Conservation (phyloP, 2,329 filamentous ascomycete species). For the Fulvia fulva region DNA sequence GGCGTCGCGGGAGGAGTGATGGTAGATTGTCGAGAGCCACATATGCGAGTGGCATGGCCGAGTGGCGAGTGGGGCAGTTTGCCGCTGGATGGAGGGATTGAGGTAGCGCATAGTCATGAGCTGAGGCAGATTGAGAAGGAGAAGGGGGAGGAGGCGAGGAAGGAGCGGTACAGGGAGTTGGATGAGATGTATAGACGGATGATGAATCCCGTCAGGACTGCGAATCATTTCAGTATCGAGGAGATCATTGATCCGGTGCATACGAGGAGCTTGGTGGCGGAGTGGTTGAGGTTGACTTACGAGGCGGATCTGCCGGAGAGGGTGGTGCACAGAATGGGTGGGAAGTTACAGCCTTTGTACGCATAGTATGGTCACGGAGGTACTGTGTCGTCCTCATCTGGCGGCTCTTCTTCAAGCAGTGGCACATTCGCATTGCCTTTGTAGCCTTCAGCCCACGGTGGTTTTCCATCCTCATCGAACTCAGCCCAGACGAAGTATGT, state of each 20-base stretch:
- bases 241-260: conserved; percentile 62
- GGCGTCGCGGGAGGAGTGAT: conserved; percentile 64
- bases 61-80: conserved; percentile 60
- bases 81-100: conserved; percentile 61
- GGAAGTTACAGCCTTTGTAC: conserved; percentile 31
- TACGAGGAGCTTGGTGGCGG: conserved; percentile 53
- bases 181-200: conserved; percentile 58
- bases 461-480: conserved; percentile 82
- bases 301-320: conserved; percentile 49
- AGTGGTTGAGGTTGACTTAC: conserved; percentile 57
- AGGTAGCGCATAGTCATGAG: conserved; percentile 60
- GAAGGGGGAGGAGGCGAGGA: conserved; percentile 45
- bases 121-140: conserved; percentile 53
- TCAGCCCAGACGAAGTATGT: conserved; percentile 80
- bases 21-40: conserved; percentile 59
- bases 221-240: conserved; percentile 60
- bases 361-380: conserved; percentile 13
- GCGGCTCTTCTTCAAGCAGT: neutral
- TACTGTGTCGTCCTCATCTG: neutral
- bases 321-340: conserved; percentile 40
- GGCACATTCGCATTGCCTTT: conserved; percentile 32
- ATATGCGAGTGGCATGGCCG: conserved; percentile 61
- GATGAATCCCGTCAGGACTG: conserved; percentile 63
- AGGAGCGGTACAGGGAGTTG: conserved; percentile 52
- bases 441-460: conserved; percentile 53